Evolutionary conservation across 202 grass and related monocot species (phyloP).

Genomic region (Thinopyrum obtusiflorum): DNA sequence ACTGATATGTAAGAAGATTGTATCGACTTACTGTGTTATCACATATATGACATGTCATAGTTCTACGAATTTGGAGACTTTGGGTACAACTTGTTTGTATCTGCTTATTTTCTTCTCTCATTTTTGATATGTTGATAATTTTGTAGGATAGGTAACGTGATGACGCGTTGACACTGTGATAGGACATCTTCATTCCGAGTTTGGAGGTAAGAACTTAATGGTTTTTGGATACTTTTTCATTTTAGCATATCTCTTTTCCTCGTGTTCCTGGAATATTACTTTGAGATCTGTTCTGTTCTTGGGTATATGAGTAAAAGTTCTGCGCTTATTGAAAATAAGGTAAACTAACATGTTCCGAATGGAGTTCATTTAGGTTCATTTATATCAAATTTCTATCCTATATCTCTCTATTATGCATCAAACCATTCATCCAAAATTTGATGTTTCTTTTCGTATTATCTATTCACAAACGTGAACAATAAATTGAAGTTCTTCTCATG

Average conservation of each 20-base stretch:
- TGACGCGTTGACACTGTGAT: background rate
- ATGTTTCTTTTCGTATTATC: background rate
- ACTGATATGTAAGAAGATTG: background rate
- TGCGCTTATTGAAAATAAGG: background rate
- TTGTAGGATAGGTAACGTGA: background rate
- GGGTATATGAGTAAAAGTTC: background rate
- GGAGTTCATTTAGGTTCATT: background rate
- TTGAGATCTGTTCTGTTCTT: background rate
- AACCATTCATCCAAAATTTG: background rate
- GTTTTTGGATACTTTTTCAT: background rate
- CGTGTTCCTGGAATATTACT: background rate
- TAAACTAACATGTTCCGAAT: background rate
- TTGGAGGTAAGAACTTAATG: conserved; percentile 18
- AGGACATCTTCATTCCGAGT: background rate
- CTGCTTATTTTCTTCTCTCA: background rate
- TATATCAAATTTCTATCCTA: background rate
- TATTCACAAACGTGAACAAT: background rate
- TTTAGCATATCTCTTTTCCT: background rate
- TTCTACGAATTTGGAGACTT: background rate
- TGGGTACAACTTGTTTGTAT: background rate
- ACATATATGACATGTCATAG: background rate
- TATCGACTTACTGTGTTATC: background rate
- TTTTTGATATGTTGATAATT: background rate
- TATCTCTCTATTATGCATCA: background rate
- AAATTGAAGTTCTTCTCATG: background rate